These are phyloP conservation scores for Ophiocytium majus DNA, from an alignment of 352 stramenopile genomes.

Conservation along the genomic window DNA sequence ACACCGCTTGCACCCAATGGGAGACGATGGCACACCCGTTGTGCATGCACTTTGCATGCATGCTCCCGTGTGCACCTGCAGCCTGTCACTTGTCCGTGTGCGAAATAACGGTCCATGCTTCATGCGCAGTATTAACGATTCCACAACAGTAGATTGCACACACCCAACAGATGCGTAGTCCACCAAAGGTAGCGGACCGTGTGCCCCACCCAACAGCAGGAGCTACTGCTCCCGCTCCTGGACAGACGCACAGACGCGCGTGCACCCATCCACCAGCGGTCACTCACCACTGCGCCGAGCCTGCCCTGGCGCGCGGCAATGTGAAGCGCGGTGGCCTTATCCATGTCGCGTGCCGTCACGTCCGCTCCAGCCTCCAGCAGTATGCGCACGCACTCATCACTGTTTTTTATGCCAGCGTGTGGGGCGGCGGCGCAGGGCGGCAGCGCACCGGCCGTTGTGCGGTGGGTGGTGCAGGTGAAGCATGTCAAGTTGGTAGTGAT, in stretches of 20 bases:
- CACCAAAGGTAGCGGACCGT: background rate
- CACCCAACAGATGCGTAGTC: background rate
- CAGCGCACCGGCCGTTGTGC: too few relatives aligned
- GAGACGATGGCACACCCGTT: background rate
- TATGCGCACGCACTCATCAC: background rate
- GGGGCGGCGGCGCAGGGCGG: background rate
- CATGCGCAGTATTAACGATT: too few relatives aligned
- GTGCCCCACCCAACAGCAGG: background rate
- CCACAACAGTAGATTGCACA: background rate
- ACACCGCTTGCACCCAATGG: background rate
- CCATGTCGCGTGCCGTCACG: constrained; percentile 4
- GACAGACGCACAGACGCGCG: too few relatives aligned
- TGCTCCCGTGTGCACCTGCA: background rate
- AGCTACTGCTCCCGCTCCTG: too few relatives aligned
- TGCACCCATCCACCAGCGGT: background rate
- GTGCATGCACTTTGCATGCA: background rate
- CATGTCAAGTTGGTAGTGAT: too few relatives aligned
- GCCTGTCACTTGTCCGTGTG: too few relatives aligned
- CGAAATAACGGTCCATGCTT: too few relatives aligned
- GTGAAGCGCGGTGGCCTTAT: constrained; percentile 8
- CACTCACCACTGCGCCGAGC: background rate
- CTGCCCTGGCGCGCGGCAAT: constrained; percentile 3
- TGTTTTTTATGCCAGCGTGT: background rate
- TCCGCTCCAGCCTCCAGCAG: constrained; percentile 2
- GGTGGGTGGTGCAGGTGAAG: too few relatives aligned